Percentiles rank a stretch among this genome's conserved stretches.
Evolutionary conservation across 1,284 basidiomycete genomes (phyloP).

Genomic region (Fomitopsis pinicola): DNA sequence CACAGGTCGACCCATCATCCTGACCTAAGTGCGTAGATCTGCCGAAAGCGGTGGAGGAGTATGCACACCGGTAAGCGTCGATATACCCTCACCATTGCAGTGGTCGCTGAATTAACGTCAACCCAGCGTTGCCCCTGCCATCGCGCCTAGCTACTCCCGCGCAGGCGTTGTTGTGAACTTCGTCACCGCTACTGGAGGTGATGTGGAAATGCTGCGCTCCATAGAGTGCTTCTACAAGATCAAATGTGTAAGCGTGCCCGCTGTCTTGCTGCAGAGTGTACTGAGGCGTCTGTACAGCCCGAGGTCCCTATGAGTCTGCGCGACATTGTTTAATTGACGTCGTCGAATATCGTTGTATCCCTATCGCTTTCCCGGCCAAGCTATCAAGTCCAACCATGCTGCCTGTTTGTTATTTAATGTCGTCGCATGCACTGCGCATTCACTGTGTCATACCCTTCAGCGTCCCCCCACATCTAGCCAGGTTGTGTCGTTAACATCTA

Average conservation of each 20-base stretch:
- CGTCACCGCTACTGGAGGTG: conserved; percentile 93
- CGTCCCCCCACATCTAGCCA: conserved; percentile 41
- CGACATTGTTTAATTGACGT: conserved; percentile 70
- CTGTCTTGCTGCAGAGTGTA: not conserved
- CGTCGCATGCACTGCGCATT: conserved; percentile 30
- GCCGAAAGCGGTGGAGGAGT: conserved; percentile 94
- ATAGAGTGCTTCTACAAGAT: conserved; percentile 98
- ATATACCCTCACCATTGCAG: not conserved
- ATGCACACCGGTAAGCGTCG: conserved; percentile 76
- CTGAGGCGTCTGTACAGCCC: conserved; percentile 45
- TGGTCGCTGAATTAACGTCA: conserved; percentile 8
- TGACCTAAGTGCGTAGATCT: conserved; percentile 53
- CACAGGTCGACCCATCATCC: not conserved
- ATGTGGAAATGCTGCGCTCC: conserved; percentile 95
- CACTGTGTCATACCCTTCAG: conserved; percentile 63
- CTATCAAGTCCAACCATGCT: conserved; percentile 29
- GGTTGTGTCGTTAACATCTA: conserved; percentile 67
- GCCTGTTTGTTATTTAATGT: conserved; percentile 37
- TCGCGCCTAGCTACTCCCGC: conserved; percentile 74
- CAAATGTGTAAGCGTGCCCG: conserved; percentile 69
- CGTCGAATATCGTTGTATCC: conserved; percentile 67
- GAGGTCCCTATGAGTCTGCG: conserved; percentile 85
- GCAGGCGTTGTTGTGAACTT: conserved; percentile 92
- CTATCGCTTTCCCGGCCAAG: conserved; percentile 43
- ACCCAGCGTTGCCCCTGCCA: conserved; percentile 72